These are phyloP conservation scores for Rhizopogon salebrosus DNA, from an alignment of 768 basidiomycete species.

Conservation along the genomic window DNA sequence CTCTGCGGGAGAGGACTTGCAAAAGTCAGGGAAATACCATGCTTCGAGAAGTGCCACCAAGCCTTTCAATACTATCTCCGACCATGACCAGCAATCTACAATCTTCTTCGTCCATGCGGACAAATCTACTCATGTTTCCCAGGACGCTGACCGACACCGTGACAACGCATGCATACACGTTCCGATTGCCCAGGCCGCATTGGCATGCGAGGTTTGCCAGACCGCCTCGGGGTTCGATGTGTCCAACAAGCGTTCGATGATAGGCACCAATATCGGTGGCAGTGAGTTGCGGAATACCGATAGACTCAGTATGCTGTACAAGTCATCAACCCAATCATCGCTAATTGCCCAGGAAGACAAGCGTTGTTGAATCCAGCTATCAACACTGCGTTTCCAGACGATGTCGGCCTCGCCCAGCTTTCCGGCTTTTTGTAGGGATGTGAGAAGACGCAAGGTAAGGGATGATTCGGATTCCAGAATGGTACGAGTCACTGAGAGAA, in stretches of 20 bases:
- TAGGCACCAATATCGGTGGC: constrained; percentile 35
- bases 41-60: constrained; percentile 43
- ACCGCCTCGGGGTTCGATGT: constrained; percentile 22
- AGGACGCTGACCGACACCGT: constrained; percentile 29
- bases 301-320: constrained; percentile 52
- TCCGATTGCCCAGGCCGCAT: constrained; percentile 53
- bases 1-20: constrained; percentile 33
- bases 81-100: constrained; percentile 53
- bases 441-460: constrained; percentile 43
- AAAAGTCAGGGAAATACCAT: constrained; percentile 29
- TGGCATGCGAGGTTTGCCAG: constrained; percentile 30
- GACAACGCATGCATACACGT: constrained; percentile 49
- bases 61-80: constrained; percentile 49
- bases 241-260: constrained; percentile 40
- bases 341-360: constrained; percentile 37
- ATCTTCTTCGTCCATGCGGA: constrained; percentile 41
- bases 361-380: constrained; percentile 41
- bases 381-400: constrained; percentile 50
- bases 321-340: constrained; percentile 40
- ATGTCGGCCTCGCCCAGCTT: constrained; percentile 53
- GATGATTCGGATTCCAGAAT: constrained; percentile 41
- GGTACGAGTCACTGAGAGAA: constrained; percentile 47
- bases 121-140: constrained; percentile 37
- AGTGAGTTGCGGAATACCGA: constrained; percentile 45
- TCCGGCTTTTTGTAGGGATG: constrained; percentile 40